Evolutionary conservation across 352 stramenopile species (phyloP).

Genomic region (Phytopythium vexans): DNA sequence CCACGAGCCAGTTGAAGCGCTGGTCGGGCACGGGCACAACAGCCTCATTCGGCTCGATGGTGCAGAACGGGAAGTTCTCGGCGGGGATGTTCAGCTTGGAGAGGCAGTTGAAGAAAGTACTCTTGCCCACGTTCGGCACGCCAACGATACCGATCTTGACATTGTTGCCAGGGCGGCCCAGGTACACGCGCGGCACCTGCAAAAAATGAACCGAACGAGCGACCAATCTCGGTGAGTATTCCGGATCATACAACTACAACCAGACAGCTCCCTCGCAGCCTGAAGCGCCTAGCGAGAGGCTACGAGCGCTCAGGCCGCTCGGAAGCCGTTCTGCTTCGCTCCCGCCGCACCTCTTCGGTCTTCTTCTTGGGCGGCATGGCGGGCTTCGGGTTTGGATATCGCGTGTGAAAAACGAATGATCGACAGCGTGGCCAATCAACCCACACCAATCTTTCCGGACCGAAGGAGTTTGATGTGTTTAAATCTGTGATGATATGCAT

Average conservation of each 20-base stretch:
- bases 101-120: slow-evolving; percentile 99
- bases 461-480: too few relatives aligned
- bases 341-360: slow-evolving; percentile 44
- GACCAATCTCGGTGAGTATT: neutral
- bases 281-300: neutral
- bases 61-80: slow-evolving; percentile 97
- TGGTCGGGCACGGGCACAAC: slow-evolving; percentile 96
- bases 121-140: slow-evolving; percentile 99
- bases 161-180: slow-evolving; percentile 89
- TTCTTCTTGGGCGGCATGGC: slow-evolving; percentile 88
- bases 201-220: neutral
- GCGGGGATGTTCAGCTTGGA: slow-evolving; percentile 91
- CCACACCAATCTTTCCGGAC: too few relatives aligned
- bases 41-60: slow-evolving; percentile 98
- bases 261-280: neutral
- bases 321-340: too few relatives aligned
- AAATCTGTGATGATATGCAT: slow-evolving; percentile 3
- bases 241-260: neutral
- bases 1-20: slow-evolving; percentile 98
- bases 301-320: neutral
- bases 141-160: slow-evolving; percentile 99
- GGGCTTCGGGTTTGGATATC: slow-evolving; percentile 4
- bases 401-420: too few relatives aligned
- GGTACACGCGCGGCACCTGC: slow-evolving; percentile 63
- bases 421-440: too few relatives aligned